Evolutionary conservation across 2,329 filamentous ascomycete species (phyloP).

Genomic region (Grosmannia serpens): DNA sequence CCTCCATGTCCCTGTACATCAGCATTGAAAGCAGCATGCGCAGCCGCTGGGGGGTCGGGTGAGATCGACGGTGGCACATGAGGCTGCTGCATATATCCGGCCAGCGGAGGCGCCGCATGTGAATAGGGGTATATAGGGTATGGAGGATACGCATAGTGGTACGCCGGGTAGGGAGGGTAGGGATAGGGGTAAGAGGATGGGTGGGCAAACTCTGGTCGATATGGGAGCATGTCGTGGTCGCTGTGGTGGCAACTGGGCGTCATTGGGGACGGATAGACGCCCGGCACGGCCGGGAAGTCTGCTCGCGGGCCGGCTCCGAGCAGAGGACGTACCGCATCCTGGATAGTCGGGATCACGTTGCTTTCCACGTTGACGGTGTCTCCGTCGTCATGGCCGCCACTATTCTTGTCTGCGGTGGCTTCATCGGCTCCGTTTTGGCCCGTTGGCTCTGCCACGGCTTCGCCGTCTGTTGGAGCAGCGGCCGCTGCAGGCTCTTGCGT

Average conservation of each 20-base stretch:
- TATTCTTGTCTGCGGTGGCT: background rate
- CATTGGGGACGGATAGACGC: background rate
- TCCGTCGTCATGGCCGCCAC: background rate
- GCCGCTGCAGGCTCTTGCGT: background rate
- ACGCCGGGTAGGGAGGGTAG: background rate
- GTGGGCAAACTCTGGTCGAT: background rate
- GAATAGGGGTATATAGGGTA: background rate
- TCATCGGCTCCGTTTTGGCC: background rate
- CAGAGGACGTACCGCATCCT: background rate
- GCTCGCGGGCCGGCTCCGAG: background rate
- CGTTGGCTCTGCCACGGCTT: background rate
- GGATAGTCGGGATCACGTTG: background rate
- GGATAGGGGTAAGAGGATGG: background rate
- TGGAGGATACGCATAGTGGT: background rate
- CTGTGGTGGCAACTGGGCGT: background rate
- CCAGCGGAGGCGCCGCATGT: background rate
- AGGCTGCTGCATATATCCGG: background rate
- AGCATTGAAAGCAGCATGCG: background rate
- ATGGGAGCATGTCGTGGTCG: background rate
- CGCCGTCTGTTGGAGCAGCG: background rate
- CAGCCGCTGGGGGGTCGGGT: background rate
- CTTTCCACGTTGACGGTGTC: background rate
- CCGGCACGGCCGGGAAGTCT: background rate
- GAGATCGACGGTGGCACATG: background rate
- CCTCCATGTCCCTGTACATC: background rate